phyloP scores from a whole-genome alignment of 2,329 filamentous ascomycete species.

The Apiospora rasikravindrae region DNA sequence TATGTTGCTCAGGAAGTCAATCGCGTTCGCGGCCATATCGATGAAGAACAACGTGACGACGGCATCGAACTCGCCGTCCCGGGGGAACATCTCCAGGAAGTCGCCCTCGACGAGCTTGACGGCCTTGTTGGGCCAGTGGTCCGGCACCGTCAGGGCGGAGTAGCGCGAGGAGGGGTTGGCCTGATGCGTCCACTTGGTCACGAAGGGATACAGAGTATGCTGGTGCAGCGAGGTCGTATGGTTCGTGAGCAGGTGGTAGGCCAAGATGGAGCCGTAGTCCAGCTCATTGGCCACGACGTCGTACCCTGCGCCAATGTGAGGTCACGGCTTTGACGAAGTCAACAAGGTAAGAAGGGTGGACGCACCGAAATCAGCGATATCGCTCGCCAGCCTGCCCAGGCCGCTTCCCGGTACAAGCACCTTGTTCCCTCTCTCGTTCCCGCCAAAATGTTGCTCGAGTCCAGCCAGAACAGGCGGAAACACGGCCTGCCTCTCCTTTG shows the following conservation, averaged over 20 bases:
- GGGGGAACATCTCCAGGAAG: neutral
- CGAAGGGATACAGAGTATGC: neutral
- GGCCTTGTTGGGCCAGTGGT: neutral
- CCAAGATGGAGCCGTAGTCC: neutral
- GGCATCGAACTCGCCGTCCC: neutral
- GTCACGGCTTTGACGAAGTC: neutral
- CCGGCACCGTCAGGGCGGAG: neutral
- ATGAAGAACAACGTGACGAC: neutral
- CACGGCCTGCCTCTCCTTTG: neutral
- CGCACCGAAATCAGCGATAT: neutral
- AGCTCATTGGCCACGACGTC: neutral
- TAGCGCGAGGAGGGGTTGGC: neutral
- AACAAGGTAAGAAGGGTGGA: neutral
- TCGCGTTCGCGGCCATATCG: neutral
- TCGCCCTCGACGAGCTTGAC: neutral
- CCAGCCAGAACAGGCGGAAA: neutral
- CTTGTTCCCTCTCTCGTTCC: neutral
- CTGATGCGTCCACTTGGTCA: neutral
- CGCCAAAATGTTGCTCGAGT: neutral
- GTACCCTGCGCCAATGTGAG: neutral
- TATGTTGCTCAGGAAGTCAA: neutral
- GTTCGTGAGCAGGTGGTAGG: neutral
- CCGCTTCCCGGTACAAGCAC: neutral
- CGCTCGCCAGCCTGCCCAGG: neutral
- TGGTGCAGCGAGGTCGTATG: neutral